Conservation (phyloP, 1,284 basidiomycete species). For the Cryptococcus sp. region DNA sequence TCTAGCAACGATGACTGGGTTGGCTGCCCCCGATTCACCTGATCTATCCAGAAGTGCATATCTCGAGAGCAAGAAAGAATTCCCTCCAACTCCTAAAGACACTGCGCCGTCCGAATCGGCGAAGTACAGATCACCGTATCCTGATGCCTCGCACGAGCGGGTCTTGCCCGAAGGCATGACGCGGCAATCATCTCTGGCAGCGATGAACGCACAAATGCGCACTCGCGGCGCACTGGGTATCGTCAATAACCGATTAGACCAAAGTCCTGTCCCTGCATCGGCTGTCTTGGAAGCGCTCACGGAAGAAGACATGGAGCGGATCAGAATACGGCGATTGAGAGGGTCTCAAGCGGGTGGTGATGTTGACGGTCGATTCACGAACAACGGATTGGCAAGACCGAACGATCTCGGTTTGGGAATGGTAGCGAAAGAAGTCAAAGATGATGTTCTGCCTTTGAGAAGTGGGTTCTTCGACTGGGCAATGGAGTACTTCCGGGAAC, state of each 20-base stretch:
- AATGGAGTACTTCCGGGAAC: conserved; percentile 95
- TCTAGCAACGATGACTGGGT: conserved; percentile 60
- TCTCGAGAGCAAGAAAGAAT: conserved; percentile 15
- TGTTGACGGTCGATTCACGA: conserved; percentile 37
- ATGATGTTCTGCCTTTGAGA: conserved; percentile 74
- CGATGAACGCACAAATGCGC: conserved; percentile 11
- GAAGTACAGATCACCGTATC: conserved; percentile 44
- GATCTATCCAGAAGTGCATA: conserved; percentile 18
- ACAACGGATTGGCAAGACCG: conserved; percentile 45
- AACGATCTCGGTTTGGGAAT: conserved; percentile 51
- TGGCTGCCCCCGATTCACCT: conserved; percentile 28
- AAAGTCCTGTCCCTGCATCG: conserved; percentile 56
- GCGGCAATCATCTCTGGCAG: conserved; percentile 10
- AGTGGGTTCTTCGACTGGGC: conserved; percentile 95
- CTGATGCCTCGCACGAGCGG: conserved; percentile 39
- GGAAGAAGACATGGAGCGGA: conserved; percentile 85
- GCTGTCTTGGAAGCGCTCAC: conserved; percentile 82
- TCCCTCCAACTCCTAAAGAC: conserved; percentile 46
- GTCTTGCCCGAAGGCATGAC: conserved; percentile 24
- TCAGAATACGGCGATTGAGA: conserved; percentile 66
- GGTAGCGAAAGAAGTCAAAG: conserved; percentile 55
- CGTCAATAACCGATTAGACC: conserved; percentile 10
- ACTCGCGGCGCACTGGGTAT: conserved; percentile 13
- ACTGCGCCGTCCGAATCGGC: conserved; percentile 8
- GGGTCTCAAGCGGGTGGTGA: conserved; percentile 50